Evolutionary conservation across 768 basidiomycete genomes (phyloP).

Genomic region (Pholiota microspora): DNA sequence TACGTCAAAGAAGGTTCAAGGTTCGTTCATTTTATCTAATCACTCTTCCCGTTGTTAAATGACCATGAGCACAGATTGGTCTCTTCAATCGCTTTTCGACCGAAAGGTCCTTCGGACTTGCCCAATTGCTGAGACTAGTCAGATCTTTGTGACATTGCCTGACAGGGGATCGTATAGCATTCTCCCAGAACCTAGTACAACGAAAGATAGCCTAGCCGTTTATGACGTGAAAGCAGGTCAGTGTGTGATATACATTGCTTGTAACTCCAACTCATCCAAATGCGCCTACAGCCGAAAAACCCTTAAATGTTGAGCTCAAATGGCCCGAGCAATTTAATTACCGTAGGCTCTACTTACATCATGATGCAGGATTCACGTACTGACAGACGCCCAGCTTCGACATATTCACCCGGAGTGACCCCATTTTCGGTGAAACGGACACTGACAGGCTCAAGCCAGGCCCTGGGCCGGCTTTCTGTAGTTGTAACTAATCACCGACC

Average conservation of each 20-base stretch:
- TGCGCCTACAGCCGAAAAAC: slow-evolving; percentile 32
- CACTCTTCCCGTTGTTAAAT: slow-evolving; percentile 2
- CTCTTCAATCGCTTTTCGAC: slow-evolving; percentile 65
- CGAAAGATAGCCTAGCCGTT: slow-evolving; percentile 33
- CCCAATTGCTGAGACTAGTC: slow-evolving; percentile 65
- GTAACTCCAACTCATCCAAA: slow-evolving; percentile 5
- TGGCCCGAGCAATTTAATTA: slow-evolving; percentile 64
- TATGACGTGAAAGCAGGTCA: slow-evolving; percentile 52
- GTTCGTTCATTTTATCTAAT: slow-evolving; percentile 30
- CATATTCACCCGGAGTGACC: slow-evolving; percentile 39
- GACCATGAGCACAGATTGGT: slow-evolving; percentile 59
- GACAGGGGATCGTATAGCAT: slow-evolving; percentile 40
- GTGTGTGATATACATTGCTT: slow-evolving; percentile 12
- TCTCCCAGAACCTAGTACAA: slow-evolving; percentile 46
- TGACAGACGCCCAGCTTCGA: slow-evolving; percentile 22
- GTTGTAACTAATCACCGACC: slow-evolving; percentile 59
- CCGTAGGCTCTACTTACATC: slow-evolving; percentile 38
- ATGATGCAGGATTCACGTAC: not conserved
- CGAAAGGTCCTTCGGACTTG: slow-evolving; percentile 62
- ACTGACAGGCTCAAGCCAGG: slow-evolving; percentile 73
- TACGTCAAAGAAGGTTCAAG: slow-evolving; percentile 49
- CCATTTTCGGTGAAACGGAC: slow-evolving; percentile 67
- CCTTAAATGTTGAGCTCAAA: slow-evolving; percentile 54
- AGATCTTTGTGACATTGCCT: slow-evolving; percentile 49
- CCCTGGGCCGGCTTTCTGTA: slow-evolving; percentile 69